Evolutionary conservation across 306 rosid species (phyloP), one percentile per base, ranked within the genome.

Genomic region (Lathyrus aphaca): DNA sequence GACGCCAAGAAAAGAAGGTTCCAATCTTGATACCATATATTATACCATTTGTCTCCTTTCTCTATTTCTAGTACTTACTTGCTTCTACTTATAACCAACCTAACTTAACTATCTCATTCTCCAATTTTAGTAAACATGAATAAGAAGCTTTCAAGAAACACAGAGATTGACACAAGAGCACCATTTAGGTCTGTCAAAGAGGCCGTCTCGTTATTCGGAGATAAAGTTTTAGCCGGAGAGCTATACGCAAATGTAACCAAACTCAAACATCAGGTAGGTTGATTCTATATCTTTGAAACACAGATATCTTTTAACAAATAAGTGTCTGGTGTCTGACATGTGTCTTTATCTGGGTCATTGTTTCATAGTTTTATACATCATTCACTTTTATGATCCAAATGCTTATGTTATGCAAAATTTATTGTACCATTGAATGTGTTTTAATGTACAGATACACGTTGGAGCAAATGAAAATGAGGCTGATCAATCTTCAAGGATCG

Each of bases 1-100:
- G 84, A 93, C 86, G 96, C 96, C 81, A 93, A 90, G 98, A 85
- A 93, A 93, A 82, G 97, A 93, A 93, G 92, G 86, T 81, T 79
- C 82, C 79, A 77, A 62, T 64, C 75, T 45, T 74, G 66, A 15
- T 65, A 23, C 14, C 3, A 39, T 46, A 72, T 43, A 16, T 45
- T 62, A 43, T 16, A 13, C 66, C 27, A 1, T 12, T 27, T 56
- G 53, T 76, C 68, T 58, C 55, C 29, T 58, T 29, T 38, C 21
- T 48, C 44, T 11, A 16, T 17, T 66, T 65, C 15, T 53, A 40
- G 23, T 64, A 57, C 32, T 32, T 56, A 56, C 38, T 58, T 66
- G 38, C 46, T 56, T 54, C n/a, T 66, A 32, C 57, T 51, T 50
- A 19, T 56, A 56, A 45, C 66, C 69, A 4, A 43, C 18, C 78